Base-by-base conservation (phyloP, 2,329 filamentous ascomycete genomes). In the Lachnum nothofagi region DNA sequence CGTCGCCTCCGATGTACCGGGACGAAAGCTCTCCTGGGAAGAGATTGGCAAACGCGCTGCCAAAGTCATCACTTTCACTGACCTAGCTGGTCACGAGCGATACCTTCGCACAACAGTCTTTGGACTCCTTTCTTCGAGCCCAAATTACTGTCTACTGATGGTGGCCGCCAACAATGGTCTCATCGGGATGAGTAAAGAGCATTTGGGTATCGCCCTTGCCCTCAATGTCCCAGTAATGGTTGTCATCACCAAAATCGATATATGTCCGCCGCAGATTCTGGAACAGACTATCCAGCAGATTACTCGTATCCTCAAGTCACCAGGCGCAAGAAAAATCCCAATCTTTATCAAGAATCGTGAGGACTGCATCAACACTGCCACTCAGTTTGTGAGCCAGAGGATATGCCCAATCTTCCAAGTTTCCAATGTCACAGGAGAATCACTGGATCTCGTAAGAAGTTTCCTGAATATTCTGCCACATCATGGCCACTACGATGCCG, bases 321-420 rank as follows among this genome's bases (percentile, higher is more conserved):
- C 91, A 0, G 93, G 90, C 3, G 93, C 93, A 3, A 79, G 88
- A 33, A 98, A 98, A 70, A 94, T 98, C 31, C 93, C 93, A 2
- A 88, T 96, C 34, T 95, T 97, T 65, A 91, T 98, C 70, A 93
- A 91, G 67, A 86, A 85, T 58, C 84, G 84, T 51, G 89, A 95
- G 65, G 88, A 95, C 58, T 95, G 90, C 61, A 85, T 98, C 62
- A 91, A 93, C 66, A 98, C 93, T 0, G 91, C 93, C 8, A 91
- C 88, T 0, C 93, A 97, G 67, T 96, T 98, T 63, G 88, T 97
- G 60, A 93, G 86, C 60, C 87, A 94, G 68, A 81, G 93, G 34
- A 96, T 98, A 64, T 97, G 91, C 64, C 93, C 93, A 10, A 86
- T 98, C 56, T 98, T 98, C 71, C 91, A 97, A 64, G 90, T 98